phyloP scores from a whole-genome alignment of 331 rosid species.

The Quercus tomentella region DNA sequence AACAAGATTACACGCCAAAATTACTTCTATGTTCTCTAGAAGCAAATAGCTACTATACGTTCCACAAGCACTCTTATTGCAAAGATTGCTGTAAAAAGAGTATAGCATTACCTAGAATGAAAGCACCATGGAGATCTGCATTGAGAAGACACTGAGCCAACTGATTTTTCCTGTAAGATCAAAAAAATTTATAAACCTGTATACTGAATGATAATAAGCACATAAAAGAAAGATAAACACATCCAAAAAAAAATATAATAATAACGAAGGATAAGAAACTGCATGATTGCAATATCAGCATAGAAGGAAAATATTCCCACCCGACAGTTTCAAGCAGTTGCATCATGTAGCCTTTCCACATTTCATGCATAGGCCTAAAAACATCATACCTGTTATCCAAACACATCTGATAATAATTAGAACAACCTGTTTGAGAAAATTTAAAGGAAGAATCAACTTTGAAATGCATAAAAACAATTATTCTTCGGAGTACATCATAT shows the following conservation, averaged over 20 bases:
- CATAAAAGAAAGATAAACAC: neutral
- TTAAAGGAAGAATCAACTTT: neutral
- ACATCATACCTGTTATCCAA: slow-evolving; percentile 48
- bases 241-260: neutral
- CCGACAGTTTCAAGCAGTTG: slow-evolving; percentile 50
- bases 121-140: slow-evolving; percentile 91
- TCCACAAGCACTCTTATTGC: neutral
- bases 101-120: slow-evolving; percentile 53
- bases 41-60: neutral
- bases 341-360: slow-evolving; percentile 69
- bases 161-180: slow-evolving; percentile 59
- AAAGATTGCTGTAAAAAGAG: neutral
- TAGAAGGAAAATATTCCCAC: slow-evolving; percentile 30
- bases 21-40: neutral
- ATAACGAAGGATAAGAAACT: neutral
- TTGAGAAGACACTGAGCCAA: slow-evolving; percentile 66
- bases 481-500: neutral
- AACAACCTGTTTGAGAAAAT: neutral
- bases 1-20: neutral
- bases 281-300: slow-evolving; percentile 1
- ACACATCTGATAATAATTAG: neutral
- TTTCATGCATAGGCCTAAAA: slow-evolving; percentile 78
- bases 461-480: neutral
- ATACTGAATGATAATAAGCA: neutral
- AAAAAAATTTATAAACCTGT: slow-evolving; percentile 9